Evolutionary conservation across 2,329 filamentous ascomycete species (phyloP).

Genomic region (Sclerotinia minor): DNA sequence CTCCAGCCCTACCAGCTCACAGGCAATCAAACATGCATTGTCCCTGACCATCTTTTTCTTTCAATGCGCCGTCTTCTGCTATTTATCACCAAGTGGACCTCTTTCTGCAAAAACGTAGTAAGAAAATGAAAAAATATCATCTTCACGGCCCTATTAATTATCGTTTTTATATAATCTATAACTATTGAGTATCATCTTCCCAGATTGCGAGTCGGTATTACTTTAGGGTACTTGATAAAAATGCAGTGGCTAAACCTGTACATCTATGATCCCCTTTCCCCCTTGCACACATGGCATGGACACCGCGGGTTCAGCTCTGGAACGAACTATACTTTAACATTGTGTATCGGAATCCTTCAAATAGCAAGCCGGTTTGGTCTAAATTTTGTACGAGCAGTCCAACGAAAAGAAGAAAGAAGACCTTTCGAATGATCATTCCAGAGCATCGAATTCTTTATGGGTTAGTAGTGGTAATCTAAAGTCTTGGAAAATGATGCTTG

Average conservation of each 20-base stretch:
- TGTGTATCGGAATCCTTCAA: background rate
- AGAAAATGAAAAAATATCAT: background rate
- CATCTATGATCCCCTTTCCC: background rate
- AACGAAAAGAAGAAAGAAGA: background rate
- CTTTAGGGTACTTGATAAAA: background rate
- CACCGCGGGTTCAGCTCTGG: background rate
- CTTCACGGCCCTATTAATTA: constrained; percentile 20
- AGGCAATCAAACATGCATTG: background rate
- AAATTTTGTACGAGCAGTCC: background rate
- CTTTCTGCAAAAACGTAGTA: background rate
- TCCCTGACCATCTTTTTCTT: background rate
- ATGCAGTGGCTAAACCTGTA: background rate
- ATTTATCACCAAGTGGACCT: constrained; percentile 4
- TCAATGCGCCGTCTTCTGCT: background rate
- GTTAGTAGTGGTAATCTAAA: background rate
- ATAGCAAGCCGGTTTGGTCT: background rate
- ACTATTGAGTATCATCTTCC: too few relatives aligned
- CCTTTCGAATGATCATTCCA: background rate
- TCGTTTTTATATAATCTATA: constrained; percentile 12
- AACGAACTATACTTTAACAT: too few relatives aligned
- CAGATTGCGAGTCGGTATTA: background rate
- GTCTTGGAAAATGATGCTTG: background rate
- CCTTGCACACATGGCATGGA: background rate
- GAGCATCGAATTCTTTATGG: background rate
- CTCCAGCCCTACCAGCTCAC: constrained; percentile 22